Base-by-base conservation (phyloP, 305 asterid genomes). In the Fraxinus floribunda region DNA sequence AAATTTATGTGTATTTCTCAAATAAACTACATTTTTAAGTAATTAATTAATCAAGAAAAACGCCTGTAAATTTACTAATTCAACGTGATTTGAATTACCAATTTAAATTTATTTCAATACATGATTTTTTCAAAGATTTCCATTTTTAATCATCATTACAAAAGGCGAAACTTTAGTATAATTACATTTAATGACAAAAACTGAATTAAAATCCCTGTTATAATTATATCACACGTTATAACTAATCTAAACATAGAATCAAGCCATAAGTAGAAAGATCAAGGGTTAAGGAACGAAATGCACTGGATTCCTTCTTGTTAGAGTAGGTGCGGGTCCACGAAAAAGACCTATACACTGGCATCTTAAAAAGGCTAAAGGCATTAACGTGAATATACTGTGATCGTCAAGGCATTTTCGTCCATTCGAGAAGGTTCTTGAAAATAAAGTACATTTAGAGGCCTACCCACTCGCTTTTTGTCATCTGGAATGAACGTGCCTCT, bases 401-500 rank as follows among this genome's bases (percentile, higher is more conserved):
- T 0, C 57, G 64, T 83, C 73, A 29, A 60, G 83, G 86, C 86
- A 83, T 60, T 83, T 83, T 75, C 82, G 75, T 75, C 86, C 81
- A 75, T 75, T 83, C 24, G 4, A 13, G 77, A 79, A 75, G 55
- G 70, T 79, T 83, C 62, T 55, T 13, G 49, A 22, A 49, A 24
- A 22, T 0, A 36, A 18, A 4, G 76, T 32, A 71, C 44, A 30
- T 4, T 15, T 15, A 4, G 22, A 71, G 26, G 11, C 34, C 16
- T 32, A 3, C 11, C 3, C 44, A 13, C 44, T 71, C 22, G 20
- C 44, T 11, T 32, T 16, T 34, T 30, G 11, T 15, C 76, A 5
- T 71, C 18, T 71, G 41, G 24, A 34, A 5, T 15, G 24, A 32
- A 71, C 22, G 75, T 15, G 36, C 32, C 32, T 29, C 32, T 29